These are phyloP conservation scores for Vitellaria paradoxa DNA, from an alignment of 179 eudicot species.

Conservation along the genomic window DNA sequence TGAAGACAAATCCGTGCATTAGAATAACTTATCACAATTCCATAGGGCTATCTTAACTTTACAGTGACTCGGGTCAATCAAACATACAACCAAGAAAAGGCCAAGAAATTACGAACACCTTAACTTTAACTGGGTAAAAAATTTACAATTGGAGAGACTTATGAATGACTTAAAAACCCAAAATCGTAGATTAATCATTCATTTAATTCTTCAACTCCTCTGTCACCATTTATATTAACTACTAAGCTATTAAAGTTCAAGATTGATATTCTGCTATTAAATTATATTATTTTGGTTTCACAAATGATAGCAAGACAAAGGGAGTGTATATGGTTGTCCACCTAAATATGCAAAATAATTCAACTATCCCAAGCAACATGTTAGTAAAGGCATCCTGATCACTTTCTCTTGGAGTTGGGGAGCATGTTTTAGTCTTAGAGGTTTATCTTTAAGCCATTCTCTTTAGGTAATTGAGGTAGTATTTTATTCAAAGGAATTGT, in stretches of 20 bases:
- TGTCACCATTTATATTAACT: too few species aligned
- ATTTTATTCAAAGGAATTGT: background rate
- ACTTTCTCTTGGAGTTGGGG: background rate
- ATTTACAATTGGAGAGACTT: background rate
- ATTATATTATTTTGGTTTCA: too few species aligned
- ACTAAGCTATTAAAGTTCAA: too few species aligned
- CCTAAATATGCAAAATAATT: too few species aligned
- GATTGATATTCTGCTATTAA: too few species aligned
- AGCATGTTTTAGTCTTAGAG: background rate
- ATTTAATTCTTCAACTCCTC: too few species aligned
- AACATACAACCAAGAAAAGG: background rate
- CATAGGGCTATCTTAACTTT: background rate
- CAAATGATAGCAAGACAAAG: too few species aligned
- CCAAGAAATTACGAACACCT: too few species aligned
- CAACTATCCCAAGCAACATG: background rate
- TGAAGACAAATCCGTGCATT: background rate
- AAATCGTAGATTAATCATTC: too few species aligned
- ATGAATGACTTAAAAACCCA: too few species aligned
- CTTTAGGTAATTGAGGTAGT: background rate
- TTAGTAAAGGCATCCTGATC: background rate
- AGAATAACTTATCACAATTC: too few species aligned
- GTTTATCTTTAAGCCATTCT: background rate
- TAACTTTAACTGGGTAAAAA: background rate
- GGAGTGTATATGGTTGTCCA: constrained; percentile 4
- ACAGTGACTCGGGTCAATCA: too few species aligned